A percentile compares a stretch with the other conserved stretches of the same genome.
These are phyloP conservation scores for Cystobasidium pallidum DNA, from an alignment of 1,284 basidiomycete genomes.

Conservation along the genomic window DNA sequence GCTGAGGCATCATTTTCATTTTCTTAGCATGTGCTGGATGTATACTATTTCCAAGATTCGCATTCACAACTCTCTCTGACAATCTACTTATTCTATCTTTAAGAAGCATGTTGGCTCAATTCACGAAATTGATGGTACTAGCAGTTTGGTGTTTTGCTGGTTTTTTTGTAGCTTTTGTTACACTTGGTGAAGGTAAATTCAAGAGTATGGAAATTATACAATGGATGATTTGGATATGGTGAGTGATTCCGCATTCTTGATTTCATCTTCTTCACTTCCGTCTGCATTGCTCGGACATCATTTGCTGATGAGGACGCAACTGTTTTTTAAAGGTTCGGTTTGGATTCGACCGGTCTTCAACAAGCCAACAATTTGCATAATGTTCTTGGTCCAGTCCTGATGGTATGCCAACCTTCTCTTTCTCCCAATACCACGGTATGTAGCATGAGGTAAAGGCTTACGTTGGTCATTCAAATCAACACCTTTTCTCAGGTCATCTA, in stretches of 20 bases:
- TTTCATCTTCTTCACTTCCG: no score
- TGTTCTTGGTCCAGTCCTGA: slow-evolving; percentile 72
- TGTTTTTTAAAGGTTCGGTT: slow-evolving; percentile 35
- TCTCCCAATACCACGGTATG: not conserved
- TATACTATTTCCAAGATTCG: slow-evolving; percentile 50
- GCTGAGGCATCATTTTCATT: no score
- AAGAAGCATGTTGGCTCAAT: slow-evolving; percentile 57
- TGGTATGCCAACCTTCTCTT: slow-evolving; percentile 60
- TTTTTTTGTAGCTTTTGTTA: slow-evolving; percentile 42
- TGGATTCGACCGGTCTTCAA: slow-evolving; percentile 44
- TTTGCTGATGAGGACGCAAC: no score
- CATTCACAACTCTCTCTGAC: slow-evolving; percentile 57
- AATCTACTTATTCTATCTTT: slow-evolving; percentile 58
- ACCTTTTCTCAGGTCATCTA: slow-evolving; percentile 64
- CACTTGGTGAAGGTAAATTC: slow-evolving; percentile 40
- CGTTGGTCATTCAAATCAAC: not conserved
- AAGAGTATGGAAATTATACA: slow-evolving; percentile 35
- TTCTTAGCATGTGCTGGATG: slow-evolving; percentile 26
- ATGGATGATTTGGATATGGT: slow-evolving; percentile 44
- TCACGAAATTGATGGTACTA: slow-evolving; percentile 55
- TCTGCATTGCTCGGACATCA: no score
- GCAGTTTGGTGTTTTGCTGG: slow-evolving; percentile 49
- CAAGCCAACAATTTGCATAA: slow-evolving; percentile 41
- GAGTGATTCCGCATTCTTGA: no score
- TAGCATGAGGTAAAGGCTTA: not conserved